Percentiles rank a stretch among this genome's conserved stretches.
Evolutionary conservation across 2,329 filamentous ascomycete species (phyloP).

Genomic region (Aspergillus viridinutans): DNA sequence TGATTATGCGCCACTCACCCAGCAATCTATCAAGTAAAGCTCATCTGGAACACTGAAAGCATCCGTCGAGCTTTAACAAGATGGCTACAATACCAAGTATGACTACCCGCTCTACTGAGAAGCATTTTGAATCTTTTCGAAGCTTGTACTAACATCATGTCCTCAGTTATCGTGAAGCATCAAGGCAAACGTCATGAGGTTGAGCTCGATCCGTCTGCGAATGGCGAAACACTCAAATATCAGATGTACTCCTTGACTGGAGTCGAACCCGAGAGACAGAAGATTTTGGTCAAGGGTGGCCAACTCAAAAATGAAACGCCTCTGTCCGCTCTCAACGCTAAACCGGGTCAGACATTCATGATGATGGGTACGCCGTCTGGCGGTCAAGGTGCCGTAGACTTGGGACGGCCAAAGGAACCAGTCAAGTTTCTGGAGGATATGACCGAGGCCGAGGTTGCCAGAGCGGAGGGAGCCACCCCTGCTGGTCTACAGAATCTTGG

Average conservation of each 20-base stretch:
- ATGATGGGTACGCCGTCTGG: conserved; percentile 90
- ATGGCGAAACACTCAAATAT: conserved; percentile 90
- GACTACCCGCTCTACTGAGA: conserved; percentile 12
- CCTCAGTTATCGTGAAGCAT: conserved; percentile 83
- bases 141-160: conserved; percentile 19
- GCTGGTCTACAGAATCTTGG: conserved; percentile 87
- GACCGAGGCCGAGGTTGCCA: conserved; percentile 87
- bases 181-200: conserved; percentile 93
- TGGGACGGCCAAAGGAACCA: conserved; percentile 69
- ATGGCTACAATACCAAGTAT: conserved; percentile 57
- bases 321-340: conserved; percentile 77
- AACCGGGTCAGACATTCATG: conserved; percentile 82
- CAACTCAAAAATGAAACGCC: conserved; percentile 94
- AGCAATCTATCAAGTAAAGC: conserved; percentile 1
- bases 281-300: conserved; percentile 88
- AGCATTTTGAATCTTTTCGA: background rate
- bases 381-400: conserved; percentile 53
- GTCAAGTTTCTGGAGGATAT: conserved; percentile 95
- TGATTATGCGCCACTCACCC: conserved; percentile 14
- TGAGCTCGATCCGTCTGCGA: conserved; percentile 78
- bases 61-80: conserved; percentile 9
- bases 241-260: conserved; percentile 93
- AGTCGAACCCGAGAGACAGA: conserved; percentile 93
- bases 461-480: conserved; percentile 76
- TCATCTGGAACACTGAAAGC: conserved; percentile 2